Evolutionary conservation across 2,329 filamentous ascomycete species (phyloP).

Genomic region (Lachnellula occidentalis): DNA sequence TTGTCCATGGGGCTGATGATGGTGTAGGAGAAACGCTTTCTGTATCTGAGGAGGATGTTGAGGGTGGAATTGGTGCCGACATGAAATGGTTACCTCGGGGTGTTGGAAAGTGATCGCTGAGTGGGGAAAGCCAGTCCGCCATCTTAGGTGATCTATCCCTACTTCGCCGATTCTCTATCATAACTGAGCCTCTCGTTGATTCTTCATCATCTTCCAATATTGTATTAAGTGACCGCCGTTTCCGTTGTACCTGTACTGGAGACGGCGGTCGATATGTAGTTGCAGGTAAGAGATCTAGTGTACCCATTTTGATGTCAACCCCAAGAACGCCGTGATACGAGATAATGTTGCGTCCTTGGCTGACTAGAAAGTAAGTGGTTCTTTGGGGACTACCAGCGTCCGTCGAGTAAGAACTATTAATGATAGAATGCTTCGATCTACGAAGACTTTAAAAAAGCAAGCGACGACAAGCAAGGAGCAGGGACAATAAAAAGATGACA

Average conservation of each 20-base stretch:
- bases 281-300: slow-evolving; percentile 39
- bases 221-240: slow-evolving; percentile 55
- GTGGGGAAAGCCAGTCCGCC: slow-evolving; percentile 36
- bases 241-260: slow-evolving; percentile 47
- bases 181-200: slow-evolving; percentile 24
- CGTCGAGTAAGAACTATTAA: slow-evolving; percentile 25
- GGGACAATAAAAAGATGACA: slow-evolving; percentile 16
- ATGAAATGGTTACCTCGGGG: slow-evolving; percentile 63
- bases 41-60: slow-evolving; percentile 49
- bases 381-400: slow-evolving; percentile 27
- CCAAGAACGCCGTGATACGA: slow-evolving; percentile 13
- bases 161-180: slow-evolving; percentile 29
- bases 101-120: slow-evolving; percentile 61
- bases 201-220: slow-evolving; percentile 52
- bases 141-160: slow-evolving; percentile 35
- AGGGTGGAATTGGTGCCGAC: slow-evolving; percentile 56
- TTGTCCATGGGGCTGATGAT: slow-evolving; percentile 56
- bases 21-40: slow-evolving; percentile 50
- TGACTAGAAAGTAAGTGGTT: slow-evolving; percentile 16
- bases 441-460: slow-evolving; percentile 29
- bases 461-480: slow-evolving; percentile 8
- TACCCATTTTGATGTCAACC: slow-evolving; percentile 27
- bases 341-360: slow-evolving; percentile 16
- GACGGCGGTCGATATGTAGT: slow-evolving; percentile 44
- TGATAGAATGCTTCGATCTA: slow-evolving; percentile 35